phyloP scores from a whole-genome alignment of 345 rosid genomes.

The Combretum micranthum region DNA sequence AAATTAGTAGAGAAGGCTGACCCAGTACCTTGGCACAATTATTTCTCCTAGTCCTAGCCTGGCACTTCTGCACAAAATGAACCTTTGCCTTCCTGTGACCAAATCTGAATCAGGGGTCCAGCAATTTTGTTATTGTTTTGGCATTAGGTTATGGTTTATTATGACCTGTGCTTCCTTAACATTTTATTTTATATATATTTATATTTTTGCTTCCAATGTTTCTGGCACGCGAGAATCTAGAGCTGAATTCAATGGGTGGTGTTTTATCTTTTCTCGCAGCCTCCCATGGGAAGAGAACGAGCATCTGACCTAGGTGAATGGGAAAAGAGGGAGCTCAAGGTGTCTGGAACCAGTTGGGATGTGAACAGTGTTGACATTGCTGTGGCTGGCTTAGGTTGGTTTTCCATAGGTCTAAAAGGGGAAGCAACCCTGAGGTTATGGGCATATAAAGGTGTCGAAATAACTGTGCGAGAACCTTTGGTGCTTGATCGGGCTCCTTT shows the following conservation, averaged over 20 bases:
- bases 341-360: slow-evolving; percentile 76
- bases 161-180: no score
- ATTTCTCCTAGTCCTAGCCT: no score
- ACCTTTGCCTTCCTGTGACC: no score
- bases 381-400: slow-evolving; percentile 83
- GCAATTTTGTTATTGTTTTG: no score
- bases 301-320: slow-evolving; percentile 61
- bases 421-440: slow-evolving; percentile 63
- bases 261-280: slow-evolving; percentile 40
- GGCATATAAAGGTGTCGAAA: slow-evolving; percentile 64
- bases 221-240: not conserved
- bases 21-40: no score
- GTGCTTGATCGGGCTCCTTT: slow-evolving; percentile 71
- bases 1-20: no score
- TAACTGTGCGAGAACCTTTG: slow-evolving; percentile 73
- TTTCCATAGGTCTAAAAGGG: slow-evolving; percentile 82
- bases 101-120: no score
- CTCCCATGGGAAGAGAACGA: slow-evolving; percentile 56
- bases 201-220: not conserved
- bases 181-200: no score
- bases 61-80: no score
- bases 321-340: slow-evolving; percentile 73
- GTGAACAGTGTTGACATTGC: slow-evolving; percentile 72
- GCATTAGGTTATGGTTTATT: no score
- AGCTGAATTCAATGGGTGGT: not conserved